Conservation (phyloP, 2,329 filamentous ascomycete genomes). For the Zasmidium angulare region DNA sequence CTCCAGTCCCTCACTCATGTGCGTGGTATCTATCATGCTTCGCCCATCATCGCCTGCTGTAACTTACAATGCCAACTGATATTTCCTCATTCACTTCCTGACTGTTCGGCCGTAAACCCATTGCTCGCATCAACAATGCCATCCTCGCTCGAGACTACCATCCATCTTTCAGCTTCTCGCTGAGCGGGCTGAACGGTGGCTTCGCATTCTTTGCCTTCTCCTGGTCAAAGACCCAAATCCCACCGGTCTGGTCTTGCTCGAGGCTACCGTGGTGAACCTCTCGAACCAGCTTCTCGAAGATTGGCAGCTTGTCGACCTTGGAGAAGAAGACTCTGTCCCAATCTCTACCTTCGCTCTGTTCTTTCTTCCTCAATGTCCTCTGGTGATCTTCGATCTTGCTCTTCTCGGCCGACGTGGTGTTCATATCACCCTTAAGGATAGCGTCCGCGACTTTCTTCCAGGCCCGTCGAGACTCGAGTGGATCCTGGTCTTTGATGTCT, state of each 20-base stretch:
- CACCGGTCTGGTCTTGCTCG: conserved; percentile 66
- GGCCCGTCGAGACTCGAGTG: conserved; percentile 81
- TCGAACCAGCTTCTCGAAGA: conserved; percentile 50
- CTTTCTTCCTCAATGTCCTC: conserved; percentile 70
- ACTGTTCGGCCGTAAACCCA: no score
- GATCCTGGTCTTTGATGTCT: conserved; percentile 75
- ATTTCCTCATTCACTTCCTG: no score
- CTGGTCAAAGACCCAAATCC: conserved; percentile 68
- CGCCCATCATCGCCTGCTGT: no score
- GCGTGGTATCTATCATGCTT: no score
- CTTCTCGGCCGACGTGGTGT: conserved; percentile 75
- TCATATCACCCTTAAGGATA: conserved; percentile 81
- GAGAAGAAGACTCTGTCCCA: conserved; percentile 88
- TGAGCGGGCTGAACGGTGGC: conserved; percentile 31
- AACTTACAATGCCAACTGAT: no score
- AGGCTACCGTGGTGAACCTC: conserved; percentile 44
- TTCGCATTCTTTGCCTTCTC: conserved; percentile 45
- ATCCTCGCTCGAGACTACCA: no score
- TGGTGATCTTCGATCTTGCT: conserved; percentile 87
- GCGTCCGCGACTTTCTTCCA: conserved; percentile 83
- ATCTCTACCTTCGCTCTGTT: conserved; percentile 69
- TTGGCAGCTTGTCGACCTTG: conserved; percentile 39
- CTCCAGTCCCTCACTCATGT: no score
- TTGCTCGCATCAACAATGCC: no score
- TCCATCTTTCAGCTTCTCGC: conserved; percentile 27